Evolutionary conservation across 192 early-diverging fungal species (phyloP).

Genomic region (Umbelopsis sp.): DNA sequence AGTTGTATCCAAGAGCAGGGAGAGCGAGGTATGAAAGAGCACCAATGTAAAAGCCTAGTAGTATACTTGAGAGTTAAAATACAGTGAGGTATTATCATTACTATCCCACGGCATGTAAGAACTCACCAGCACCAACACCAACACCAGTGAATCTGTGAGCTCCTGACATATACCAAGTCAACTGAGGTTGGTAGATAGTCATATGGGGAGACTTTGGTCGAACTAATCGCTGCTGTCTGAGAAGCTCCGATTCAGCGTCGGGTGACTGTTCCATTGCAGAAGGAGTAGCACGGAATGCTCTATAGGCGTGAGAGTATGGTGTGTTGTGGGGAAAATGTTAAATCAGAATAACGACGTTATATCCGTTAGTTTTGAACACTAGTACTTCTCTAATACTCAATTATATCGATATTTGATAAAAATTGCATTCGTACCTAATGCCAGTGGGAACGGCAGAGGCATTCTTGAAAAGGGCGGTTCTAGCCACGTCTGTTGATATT

Average conservation of each 20-base stretch:
- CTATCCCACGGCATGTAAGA: background rate
- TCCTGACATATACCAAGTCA: conserved; percentile 79
- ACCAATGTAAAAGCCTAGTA: conserved; percentile 62
- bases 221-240: conserved; percentile 53
- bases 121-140: conserved; percentile 67
- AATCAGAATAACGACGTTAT: background rate
- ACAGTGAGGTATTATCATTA: background rate
- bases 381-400: no score
- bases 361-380: background rate
- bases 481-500: conserved; percentile 7
- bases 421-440: conserved; percentile 22
- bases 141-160: conserved; percentile 78
- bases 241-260: conserved; percentile 40
- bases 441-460: conserved; percentile 27
- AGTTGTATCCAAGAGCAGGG: conserved; percentile 59
- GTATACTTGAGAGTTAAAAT: conserved; percentile 12
- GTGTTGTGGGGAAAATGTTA: background rate
- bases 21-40: conserved; percentile 69
- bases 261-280: conserved; percentile 29
- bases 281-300: conserved; percentile 33
- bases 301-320: conserved; percentile 9
- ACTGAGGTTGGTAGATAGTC: conserved; percentile 88
- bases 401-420: background rate
- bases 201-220: conserved; percentile 86
- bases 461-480: conserved; percentile 27